These are phyloP conservation scores for Boletus speciosus DNA, from an alignment of 768 basidiomycete species.

Conservation along the genomic window DNA sequence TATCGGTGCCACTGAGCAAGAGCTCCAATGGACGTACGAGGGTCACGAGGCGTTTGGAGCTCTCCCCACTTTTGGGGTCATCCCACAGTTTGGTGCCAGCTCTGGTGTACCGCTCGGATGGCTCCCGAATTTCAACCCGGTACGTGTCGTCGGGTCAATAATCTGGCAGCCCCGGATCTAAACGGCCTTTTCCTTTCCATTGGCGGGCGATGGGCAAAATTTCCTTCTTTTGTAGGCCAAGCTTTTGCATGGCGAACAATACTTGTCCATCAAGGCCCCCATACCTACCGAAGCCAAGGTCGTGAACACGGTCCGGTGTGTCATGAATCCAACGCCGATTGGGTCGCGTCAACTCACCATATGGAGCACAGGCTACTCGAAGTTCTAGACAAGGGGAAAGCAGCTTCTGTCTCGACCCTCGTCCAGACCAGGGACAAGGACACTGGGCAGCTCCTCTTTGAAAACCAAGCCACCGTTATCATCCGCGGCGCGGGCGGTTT, in stretches of 20 bases:
- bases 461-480: conserved; percentile 90
- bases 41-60: conserved; percentile 81
- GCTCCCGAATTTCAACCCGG: conserved; percentile 94
- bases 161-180: neutral
- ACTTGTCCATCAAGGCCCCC: conserved; percentile 78
- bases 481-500: conserved; percentile 96
- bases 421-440: conserved; percentile 78
- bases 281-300: conserved; percentile 85
- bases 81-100: conserved; percentile 84
- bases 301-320: conserved; percentile 66
- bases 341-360: conserved; percentile 8
- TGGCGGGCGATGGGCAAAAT: neutral
- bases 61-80: conserved; percentile 91
- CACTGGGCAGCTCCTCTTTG: conserved; percentile 79
- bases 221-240: conserved; percentile 58
- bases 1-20: conserved; percentile 88
- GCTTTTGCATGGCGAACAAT: conserved; percentile 97
- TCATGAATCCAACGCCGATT: conserved; percentile 16
- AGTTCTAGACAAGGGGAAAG: conserved; percentile 89
- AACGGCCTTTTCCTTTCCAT: neutral
- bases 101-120: conserved; percentile 70
- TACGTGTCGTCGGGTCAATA: conserved; percentile 35
- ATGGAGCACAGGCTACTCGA: conserved; percentile 57
- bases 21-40: conserved; percentile 91
- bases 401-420: conserved; percentile 79